Conservation (phyloP, 2,329 filamentous ascomycete species). For the Xylaria sp. region DNA sequence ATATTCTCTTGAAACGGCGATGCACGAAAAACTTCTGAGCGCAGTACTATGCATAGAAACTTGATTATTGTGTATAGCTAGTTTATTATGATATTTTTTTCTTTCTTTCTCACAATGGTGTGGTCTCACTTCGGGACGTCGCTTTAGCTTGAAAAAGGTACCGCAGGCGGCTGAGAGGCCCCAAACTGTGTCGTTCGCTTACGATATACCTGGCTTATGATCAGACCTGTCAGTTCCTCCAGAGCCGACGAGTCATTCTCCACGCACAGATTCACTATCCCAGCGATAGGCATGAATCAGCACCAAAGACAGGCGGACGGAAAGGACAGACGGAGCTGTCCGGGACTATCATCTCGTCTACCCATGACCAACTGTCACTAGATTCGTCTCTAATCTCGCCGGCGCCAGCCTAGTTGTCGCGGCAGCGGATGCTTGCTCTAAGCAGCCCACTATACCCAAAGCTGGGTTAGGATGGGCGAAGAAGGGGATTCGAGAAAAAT, state of each 20-base stretch:
- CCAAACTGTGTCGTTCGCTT: constrained; percentile 7
- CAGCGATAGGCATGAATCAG: constrained; percentile 14
- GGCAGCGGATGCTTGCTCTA: constrained; percentile 36
- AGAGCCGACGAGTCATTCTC: constrained; percentile 14
- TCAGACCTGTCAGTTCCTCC: constrained; percentile 23
- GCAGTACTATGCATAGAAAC: neutral
- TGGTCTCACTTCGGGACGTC: constrained; percentile 27
- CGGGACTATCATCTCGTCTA: constrained; percentile 34
- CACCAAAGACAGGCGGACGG: neutral
- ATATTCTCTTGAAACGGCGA: neutral
- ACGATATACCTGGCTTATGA: constrained; percentile 10
- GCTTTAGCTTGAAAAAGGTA: constrained; percentile 20
- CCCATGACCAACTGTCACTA: constrained; percentile 24
- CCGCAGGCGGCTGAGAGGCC: constrained; percentile 25
- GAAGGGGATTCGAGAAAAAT: constrained; percentile 52
- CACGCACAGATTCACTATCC: constrained; percentile 13
- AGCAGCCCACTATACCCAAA: constrained; percentile 25
- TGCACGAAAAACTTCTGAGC: neutral
- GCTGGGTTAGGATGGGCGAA: constrained; percentile 21
- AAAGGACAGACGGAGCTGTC: constrained; percentile 9
- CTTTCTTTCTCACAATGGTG: constrained; percentile 6
- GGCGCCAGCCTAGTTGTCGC: constrained; percentile 35
- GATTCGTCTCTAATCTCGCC: constrained; percentile 27
- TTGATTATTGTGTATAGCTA: constrained; percentile 1
- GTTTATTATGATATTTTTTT: neutral